Conservation (phyloP, 495 filamentous ascomycete genomes). For the Choiromyces venosus region DNA sequence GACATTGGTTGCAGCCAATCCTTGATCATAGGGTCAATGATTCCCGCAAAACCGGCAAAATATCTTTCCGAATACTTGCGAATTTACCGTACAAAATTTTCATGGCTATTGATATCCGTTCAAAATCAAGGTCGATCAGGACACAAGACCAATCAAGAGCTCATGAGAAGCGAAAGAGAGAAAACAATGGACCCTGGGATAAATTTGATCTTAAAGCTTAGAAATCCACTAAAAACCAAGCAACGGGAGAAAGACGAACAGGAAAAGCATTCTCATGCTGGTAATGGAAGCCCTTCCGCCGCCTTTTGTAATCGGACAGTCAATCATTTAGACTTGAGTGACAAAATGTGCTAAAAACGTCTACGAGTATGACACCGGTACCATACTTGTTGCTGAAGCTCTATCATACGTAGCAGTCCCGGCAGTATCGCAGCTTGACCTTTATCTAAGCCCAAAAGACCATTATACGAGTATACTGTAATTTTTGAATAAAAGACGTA, state of each 20-base stretch:
- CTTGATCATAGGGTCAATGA: background rate
- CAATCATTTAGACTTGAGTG: background rate
- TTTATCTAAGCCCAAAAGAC: background rate
- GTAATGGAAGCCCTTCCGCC: background rate
- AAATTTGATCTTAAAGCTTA: background rate
- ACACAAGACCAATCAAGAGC: background rate
- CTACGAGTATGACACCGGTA: too few relatives aligned
- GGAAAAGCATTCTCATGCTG: background rate
- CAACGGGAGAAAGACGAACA: background rate
- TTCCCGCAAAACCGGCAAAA: background rate
- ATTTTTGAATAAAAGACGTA: background rate
- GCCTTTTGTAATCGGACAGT: background rate
- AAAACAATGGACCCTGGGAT: background rate
- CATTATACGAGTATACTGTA: background rate
- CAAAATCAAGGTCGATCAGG: background rate
- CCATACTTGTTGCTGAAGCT: background rate
- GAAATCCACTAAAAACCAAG: background rate
- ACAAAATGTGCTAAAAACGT: background rate
- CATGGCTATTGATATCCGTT: background rate
- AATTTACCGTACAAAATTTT: background rate
- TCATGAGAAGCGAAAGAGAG: background rate
- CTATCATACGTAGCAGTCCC: too few relatives aligned
- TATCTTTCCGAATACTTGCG: background rate
- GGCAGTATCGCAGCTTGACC: background rate
- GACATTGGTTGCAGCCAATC: background rate